A percentile compares a stretch with the other conserved stretches of the same genome.
Evolutionary conservation across 2,329 filamentous ascomycete species (phyloP).

Genomic region (Verticillium albo-atrum): DNA sequence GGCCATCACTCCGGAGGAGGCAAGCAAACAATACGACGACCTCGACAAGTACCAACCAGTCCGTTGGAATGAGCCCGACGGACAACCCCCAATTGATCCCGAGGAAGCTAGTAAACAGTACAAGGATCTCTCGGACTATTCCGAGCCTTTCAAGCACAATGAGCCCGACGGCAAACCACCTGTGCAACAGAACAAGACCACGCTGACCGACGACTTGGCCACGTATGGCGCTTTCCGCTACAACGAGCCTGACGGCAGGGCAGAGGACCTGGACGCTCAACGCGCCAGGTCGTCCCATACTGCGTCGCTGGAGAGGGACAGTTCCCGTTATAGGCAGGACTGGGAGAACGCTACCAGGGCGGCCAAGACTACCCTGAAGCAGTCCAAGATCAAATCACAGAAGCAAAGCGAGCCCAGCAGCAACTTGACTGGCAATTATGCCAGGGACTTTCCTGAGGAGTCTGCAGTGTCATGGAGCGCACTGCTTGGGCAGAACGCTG

Average conservation of each 20-base stretch:
- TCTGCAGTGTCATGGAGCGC: conserved; percentile 38
- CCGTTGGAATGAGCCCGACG: conserved; percentile 28
- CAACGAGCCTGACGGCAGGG: conserved; percentile 14
- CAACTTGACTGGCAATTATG: conserved; percentile 41
- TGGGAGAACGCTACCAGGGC: not conserved
- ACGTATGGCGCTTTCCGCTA: conserved; percentile 31
- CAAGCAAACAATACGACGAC: conserved; percentile 33
- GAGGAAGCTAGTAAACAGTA: conserved; percentile 32
- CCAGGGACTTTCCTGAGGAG: conserved; percentile 49
- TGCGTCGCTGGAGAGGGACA: not conserved
- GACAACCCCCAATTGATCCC: conserved; percentile 18
- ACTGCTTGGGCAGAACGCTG: conserved; percentile 8
- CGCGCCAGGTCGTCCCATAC: conserved; percentile 5
- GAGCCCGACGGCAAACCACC: conserved; percentile 27
- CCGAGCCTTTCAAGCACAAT: conserved; percentile 18
- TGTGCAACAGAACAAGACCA: conserved; percentile 14
- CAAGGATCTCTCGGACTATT: conserved; percentile 21
- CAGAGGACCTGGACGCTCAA: conserved; percentile 18
- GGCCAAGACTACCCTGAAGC: not conserved
- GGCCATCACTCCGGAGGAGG: conserved; percentile 25
- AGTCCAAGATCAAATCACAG: conserved; percentile 7
- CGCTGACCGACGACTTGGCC: conserved; percentile 26
- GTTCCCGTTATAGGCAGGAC: not conserved
- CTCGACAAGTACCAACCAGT: conserved; percentile 33
- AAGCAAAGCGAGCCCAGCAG: conserved; percentile 5